Evolutionary conservation across 176 grass and related monocot species (phyloP).

Genomic region (Metroxylon sagu): DNA sequence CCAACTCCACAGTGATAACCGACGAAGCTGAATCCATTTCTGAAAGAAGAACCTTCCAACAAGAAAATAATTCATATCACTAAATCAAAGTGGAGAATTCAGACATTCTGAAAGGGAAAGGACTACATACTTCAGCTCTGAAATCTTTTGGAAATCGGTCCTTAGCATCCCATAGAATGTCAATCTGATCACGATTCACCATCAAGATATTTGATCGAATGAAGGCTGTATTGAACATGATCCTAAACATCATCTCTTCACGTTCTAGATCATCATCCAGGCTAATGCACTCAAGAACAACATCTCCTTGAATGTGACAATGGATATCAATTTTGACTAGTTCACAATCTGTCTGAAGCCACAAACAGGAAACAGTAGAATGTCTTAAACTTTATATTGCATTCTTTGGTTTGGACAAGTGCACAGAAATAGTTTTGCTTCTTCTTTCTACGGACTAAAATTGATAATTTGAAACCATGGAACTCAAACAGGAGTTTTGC

Average conservation of each 20-base stretch:
- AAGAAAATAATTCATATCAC: slow-evolving; percentile 26
- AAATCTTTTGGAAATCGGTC: slow-evolving; percentile 66
- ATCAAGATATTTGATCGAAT: slow-evolving; percentile 83
- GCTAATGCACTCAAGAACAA: slow-evolving; percentile 78
- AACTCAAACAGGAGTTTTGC: too few species aligned
- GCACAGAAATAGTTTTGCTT: too few species aligned
- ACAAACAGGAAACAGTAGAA: slow-evolving; percentile 15
- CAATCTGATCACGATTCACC: slow-evolving; percentile 70
- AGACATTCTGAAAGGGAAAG: not conserved
- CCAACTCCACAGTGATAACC: slow-evolving; percentile 42
- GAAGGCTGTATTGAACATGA: slow-evolving; percentile 92
- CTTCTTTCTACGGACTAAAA: too few species aligned
- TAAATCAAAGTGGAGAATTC: too few species aligned
- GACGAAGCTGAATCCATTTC: slow-evolving; percentile 62
- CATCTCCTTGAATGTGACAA: slow-evolving; percentile 89
- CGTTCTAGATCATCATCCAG: slow-evolving; percentile 56
- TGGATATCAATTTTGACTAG: slow-evolving; percentile 68
- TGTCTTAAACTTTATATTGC: too few species aligned
- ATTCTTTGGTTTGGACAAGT: too few species aligned
- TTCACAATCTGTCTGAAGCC: slow-evolving; percentile 72
- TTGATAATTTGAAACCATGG: too few species aligned
- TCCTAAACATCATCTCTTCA: slow-evolving; percentile 70
- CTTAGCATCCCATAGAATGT: slow-evolving; percentile 61
- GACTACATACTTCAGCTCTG: slow-evolving; percentile 50
- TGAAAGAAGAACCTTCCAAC: slow-evolving; percentile 82